phyloP scores from a whole-genome alignment of 2,329 filamentous ascomycete species.

The Sporothrix protearum region DNA sequence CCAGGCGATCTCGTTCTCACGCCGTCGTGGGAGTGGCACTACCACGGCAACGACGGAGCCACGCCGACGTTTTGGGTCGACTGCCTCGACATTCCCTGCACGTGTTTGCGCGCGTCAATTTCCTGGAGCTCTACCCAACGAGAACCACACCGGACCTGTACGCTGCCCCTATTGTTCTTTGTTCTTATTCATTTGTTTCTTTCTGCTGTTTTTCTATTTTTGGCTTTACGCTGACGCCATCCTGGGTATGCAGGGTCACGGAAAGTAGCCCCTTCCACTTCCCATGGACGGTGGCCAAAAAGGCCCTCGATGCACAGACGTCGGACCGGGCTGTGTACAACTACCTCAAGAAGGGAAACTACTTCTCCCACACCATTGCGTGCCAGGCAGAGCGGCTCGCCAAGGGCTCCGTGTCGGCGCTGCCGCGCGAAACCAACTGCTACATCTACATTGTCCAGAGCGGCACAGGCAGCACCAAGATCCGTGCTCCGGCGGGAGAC shows the following conservation, averaged over 20 bases:
- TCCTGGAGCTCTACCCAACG: conserved; percentile 47
- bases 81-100: conserved; percentile 54
- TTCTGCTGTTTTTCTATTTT: background rate
- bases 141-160: conserved; percentile 2
- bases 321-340: background rate
- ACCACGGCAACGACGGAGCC: conserved; percentile 56
- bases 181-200: too few species aligned
- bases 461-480: conserved; percentile 43
- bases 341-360: conserved; percentile 6
- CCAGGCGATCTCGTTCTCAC: conserved; percentile 56
- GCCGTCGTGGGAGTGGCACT: conserved; percentile 57
- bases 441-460: conserved; percentile 52
- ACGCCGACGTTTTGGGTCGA: conserved; percentile 57
- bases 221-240: background rate
- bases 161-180: background rate
- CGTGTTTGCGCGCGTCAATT: conserved; percentile 50
- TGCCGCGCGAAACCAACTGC: conserved; percentile 45
- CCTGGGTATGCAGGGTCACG: conserved; percentile 2
- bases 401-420: conserved; percentile 35
- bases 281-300: conserved; percentile 1
- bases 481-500: conserved; percentile 35
- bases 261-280: conserved; percentile 15
- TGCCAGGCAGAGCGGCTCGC: conserved; percentile 48
- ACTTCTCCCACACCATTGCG: conserved; percentile 45
- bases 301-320: conserved; percentile 10